Evolutionary conservation across 352 stramenopile species (phyloP).

Genomic region (Phytophthora capsici): DNA sequence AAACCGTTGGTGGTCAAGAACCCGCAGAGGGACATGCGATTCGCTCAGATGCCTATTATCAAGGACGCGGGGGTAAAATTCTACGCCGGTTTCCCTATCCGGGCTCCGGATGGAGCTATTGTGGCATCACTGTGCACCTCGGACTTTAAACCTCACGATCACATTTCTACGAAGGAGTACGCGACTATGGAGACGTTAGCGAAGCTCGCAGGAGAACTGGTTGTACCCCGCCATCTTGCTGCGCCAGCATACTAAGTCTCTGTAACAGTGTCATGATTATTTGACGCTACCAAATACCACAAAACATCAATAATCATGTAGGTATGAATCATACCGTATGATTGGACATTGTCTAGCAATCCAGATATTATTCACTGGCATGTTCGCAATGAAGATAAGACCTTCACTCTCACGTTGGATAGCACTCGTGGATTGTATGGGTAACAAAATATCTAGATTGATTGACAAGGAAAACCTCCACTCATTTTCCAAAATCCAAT

Average conservation of each 20-base stretch:
- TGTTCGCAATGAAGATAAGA: too few relatives aligned
- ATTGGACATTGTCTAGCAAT: too few relatives aligned
- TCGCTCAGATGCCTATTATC: constrained; percentile 55
- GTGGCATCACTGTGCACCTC: constrained; percentile 58
- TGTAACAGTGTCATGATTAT: too few relatives aligned
- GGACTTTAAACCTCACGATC: constrained; percentile 49
- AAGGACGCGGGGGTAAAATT: constrained; percentile 54
- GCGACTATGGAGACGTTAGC: constrained; percentile 66
- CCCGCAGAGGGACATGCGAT: constrained; percentile 61
- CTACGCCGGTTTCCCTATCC: constrained; percentile 68
- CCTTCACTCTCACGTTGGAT: too few relatives aligned
- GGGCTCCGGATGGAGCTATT: constrained; percentile 50
- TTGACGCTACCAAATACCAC: too few relatives aligned
- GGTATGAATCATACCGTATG: too few relatives aligned
- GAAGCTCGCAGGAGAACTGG: constrained; percentile 48
- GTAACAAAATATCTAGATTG: too few relatives aligned
- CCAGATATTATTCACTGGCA: too few relatives aligned
- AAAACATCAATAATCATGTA: too few relatives aligned
- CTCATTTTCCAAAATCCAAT: too few relatives aligned
- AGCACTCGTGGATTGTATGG: too few relatives aligned
- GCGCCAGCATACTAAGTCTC: constrained; percentile 22
- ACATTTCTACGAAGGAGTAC: constrained; percentile 71
- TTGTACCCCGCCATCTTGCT: constrained; percentile 32
- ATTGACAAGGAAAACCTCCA: too few relatives aligned
- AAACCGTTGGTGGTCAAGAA: constrained; percentile 64